phyloP scores from a whole-genome alignment of 768 basidiomycete species.

The Pholiota microspora region DNA sequence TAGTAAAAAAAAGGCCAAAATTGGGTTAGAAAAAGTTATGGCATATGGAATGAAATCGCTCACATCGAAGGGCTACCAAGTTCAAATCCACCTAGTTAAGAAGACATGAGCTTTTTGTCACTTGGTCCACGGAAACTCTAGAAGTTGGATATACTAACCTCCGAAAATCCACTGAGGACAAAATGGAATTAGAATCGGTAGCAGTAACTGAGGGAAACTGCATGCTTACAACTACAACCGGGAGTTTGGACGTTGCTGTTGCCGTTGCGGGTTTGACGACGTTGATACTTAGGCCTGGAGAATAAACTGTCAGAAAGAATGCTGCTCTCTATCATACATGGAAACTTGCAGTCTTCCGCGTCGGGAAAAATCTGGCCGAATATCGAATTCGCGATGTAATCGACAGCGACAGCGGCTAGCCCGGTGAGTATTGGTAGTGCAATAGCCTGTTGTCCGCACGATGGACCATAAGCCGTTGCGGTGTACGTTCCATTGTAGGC shows the following conservation, averaged over 20 bases:
- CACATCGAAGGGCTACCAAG: conserved; percentile 32
- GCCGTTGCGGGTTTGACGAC: conserved; percentile 43
- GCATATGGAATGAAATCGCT: too few relatives aligned
- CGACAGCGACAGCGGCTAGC: conserved; percentile 31
- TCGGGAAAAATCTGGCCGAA: conserved; percentile 29
- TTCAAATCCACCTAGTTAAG: conserved; percentile 14
- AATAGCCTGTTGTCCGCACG: conserved; percentile 47
- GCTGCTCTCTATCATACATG: conserved; percentile 10
- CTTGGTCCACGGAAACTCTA: too few relatives aligned
- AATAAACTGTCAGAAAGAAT: neutral
- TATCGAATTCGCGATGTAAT: conserved; percentile 32
- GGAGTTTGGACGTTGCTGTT: conserved; percentile 41
- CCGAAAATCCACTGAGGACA: conserved; percentile 56
- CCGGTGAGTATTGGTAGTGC: conserved; percentile 34
- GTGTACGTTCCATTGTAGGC: conserved; percentile 35
- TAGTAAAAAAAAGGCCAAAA: conserved; percentile 10
- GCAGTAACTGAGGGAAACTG: neutral
- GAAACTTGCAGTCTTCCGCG: conserved; percentile 45
- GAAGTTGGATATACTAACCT: conserved; percentile 25
- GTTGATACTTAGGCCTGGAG: conserved; percentile 50
- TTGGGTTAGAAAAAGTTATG: neutral
- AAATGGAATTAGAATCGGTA: neutral
- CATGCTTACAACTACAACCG: conserved; percentile 50
- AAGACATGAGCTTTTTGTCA: too few relatives aligned
- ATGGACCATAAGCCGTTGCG: conserved; percentile 39